These are phyloP conservation scores for Ilyonectria sp. DNA, from an alignment of 2,329 filamentous ascomycete genomes.

Conservation along the genomic window DNA sequence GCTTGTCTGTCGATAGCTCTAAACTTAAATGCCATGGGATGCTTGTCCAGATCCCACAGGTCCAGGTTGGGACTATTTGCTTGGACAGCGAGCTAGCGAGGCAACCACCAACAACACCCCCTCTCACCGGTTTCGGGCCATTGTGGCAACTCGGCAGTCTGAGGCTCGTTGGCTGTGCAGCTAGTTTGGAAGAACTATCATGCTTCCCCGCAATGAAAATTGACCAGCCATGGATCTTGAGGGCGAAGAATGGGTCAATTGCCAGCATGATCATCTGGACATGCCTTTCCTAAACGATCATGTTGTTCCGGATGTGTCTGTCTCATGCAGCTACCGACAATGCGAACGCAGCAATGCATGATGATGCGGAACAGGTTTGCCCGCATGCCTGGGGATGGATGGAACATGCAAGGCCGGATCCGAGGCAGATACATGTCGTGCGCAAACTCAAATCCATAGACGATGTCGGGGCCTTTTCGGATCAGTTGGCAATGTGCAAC, in stretches of 20 bases:
- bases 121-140: conserved; percentile 21
- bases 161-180: conserved; percentile 35
- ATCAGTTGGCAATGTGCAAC: conserved; percentile 28
- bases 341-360: conserved; percentile 38
- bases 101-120: conserved; percentile 18
- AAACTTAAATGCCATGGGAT: conserved; percentile 42
- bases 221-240: conserved; percentile 31
- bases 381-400: conserved; percentile 30
- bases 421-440: conserved; percentile 33
- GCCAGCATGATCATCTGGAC: neutral
- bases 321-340: conserved; percentile 37
- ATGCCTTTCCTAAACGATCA: neutral
- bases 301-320: conserved; percentile 14
- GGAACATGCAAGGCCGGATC: conserved; percentile 37
- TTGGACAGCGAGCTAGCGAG: conserved; percentile 12
- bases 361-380: conserved; percentile 36
- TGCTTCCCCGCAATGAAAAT: conserved; percentile 34
- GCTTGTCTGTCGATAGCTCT: conserved; percentile 43
- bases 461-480: conserved; percentile 18
- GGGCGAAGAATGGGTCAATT: neutral
- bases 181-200: conserved; percentile 28
- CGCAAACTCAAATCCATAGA: conserved; percentile 25
- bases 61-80: conserved; percentile 30
- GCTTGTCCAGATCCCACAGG: conserved; percentile 35
- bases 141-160: conserved; percentile 35